Evolutionary conservation across 805 yeast species (phyloP), one percentile per base, ranked within the genome.

Genomic region (Diddensiella santjacobensis): DNA sequence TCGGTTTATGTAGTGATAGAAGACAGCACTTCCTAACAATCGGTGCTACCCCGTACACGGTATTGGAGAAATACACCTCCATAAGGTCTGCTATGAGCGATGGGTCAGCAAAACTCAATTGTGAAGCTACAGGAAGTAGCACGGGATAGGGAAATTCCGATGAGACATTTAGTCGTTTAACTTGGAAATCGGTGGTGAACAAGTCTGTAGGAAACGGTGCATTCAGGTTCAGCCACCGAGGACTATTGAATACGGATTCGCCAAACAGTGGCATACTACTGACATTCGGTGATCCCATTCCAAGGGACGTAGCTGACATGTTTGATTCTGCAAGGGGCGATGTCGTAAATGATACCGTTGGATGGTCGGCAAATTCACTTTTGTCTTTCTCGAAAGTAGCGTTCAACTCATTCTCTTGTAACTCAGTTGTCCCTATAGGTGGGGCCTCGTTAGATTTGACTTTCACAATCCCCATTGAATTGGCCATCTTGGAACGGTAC

Each of bases 21-120:
- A 60, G 46, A 6, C 64, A 59, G 13, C 58, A 52, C 40, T 44
- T 44, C 17, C 64, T 53, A 13, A 53, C 38, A 15, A 59, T 47
- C 17, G 57, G 59, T 2, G 61, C 64, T 23, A 60, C 51, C 4
- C 61, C 63, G 36, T 60, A 57, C 19, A 59, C 55, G n/a, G 63
- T 54, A 44, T 60, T 51, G 8, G 58, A 45, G 45, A 57, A 60
- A 47, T 60, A 60, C n/a, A 54, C 56, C 35, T 60, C 64, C 41
- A 60, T 51, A 33, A 60, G 48, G 45, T 60, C 63, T 3, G 53
- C 48, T 5, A 55, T 55, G 4, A 60, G 54, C 17, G 58, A 33
- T 15, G 51, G 51, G 5, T 45, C 49, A 11, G 54, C 50, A 4
- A 61, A 47, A 13, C 54, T 35, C 41, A 56, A 44, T 22, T 23